Evolutionary conservation across 768 basidiomycete species (phyloP).

Genomic region (Phylloporus sp.): DNA sequence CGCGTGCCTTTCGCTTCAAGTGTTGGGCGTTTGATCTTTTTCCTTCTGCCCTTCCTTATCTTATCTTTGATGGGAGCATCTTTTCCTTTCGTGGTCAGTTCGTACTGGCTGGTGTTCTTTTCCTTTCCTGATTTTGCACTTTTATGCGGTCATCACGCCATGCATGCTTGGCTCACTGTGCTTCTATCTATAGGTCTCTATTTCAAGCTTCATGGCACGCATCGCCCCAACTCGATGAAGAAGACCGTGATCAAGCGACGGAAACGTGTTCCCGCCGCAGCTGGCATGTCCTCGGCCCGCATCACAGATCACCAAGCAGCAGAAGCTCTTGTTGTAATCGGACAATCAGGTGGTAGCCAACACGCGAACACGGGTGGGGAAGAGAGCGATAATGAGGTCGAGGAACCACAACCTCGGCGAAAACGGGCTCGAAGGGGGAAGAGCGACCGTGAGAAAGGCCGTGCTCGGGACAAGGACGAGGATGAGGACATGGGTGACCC

Average conservation of each 20-base stretch:
- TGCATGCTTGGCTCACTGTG: constrained; percentile 11
- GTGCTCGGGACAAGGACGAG: constrained; percentile 37
- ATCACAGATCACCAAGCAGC: constrained; percentile 87
- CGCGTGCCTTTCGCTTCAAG: constrained; percentile 19
- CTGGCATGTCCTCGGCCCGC: constrained; percentile 40
- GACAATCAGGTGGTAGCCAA: constrained; percentile 43
- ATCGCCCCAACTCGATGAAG: constrained; percentile 97
- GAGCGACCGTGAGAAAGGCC: constrained; percentile 37
- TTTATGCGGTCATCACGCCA: background rate
- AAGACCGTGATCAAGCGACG: constrained; percentile 98
- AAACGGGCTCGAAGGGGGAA: constrained; percentile 49
- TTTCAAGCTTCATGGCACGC: constrained; percentile 96
- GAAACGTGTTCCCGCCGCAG: constrained; percentile 93
- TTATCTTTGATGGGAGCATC: constrained; percentile 18
- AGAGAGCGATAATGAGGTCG: constrained; percentile 39
- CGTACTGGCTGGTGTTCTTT: background rate
- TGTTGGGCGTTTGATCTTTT: constrained; percentile 8
- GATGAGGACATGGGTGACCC: constrained; percentile 50
- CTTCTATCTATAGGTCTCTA: constrained; percentile 69
- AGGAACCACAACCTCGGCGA: constrained; percentile 52
- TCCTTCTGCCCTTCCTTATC: constrained; percentile 18
- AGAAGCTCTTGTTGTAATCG: constrained; percentile 82
- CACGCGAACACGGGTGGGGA: constrained; percentile 36
- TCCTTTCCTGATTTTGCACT: background rate
- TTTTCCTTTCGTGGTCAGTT: constrained; percentile 14